Percentiles rank a stretch among this genome's conserved stretches.
Conservation (phyloP, 306 rosid species). For the Ammopiptanthus mongolicus region DNA sequence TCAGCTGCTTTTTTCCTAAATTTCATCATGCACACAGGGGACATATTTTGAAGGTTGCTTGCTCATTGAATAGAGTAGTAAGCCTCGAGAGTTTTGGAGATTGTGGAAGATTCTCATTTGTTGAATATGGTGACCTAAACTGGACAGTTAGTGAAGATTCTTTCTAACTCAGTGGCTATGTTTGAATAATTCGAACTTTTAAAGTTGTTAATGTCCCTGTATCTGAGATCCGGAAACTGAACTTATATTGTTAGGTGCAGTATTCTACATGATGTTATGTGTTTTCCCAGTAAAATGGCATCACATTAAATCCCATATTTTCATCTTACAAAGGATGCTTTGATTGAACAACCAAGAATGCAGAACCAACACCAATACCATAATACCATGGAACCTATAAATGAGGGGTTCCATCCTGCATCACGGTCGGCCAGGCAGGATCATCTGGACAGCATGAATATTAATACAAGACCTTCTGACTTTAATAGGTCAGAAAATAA, state of each 20-base stretch:
- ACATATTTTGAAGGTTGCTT: conserved; percentile 7
- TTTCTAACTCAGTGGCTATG: conserved; percentile 2
- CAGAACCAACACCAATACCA: conserved; percentile 34
- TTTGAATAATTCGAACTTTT: not conserved
- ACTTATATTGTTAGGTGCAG: not conserved
- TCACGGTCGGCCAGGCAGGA: conserved; percentile 44
- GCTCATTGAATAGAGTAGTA: not conserved
- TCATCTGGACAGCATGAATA: conserved; percentile 38
- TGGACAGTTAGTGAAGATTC: not conserved
- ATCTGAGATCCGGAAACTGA: conserved; percentile 4
- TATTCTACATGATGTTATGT: not conserved
- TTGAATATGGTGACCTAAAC: conserved; percentile 22
- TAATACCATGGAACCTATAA: conserved; percentile 46
- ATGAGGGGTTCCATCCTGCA: conserved; percentile 45
- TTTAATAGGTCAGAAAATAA: conserved; percentile 35
- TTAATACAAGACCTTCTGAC: conserved; percentile 51
- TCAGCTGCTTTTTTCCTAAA: not conserved
- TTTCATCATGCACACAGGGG: conserved; percentile 24
- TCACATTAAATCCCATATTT: conserved; percentile 15
- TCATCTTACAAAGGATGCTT: conserved; percentile 25
- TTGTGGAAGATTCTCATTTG: conserved; percentile 15
- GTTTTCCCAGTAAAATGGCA: conserved; percentile 7
- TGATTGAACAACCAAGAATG: conserved; percentile 38
- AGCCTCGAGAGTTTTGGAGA: conserved; percentile 10
- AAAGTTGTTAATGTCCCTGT: not conserved